Percentiles rank a stretch among this genome's conserved stretches.
Evolutionary conservation across 345 rosid genomes (phyloP).

Genomic region (Eucalyptus caleyi): DNA sequence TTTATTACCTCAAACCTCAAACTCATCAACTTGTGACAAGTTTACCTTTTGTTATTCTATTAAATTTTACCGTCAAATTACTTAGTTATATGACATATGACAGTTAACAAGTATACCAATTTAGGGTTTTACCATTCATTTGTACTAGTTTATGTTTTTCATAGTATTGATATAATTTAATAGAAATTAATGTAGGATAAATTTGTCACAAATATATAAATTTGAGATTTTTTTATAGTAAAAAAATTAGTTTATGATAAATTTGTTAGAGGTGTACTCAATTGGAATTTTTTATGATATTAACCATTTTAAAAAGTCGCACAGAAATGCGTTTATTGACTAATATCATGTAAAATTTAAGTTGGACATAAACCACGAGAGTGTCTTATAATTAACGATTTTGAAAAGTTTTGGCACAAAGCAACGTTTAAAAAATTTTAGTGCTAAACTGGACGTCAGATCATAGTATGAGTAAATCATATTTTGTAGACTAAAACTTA

Average conservation of each 20-base stretch:
- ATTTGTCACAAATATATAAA: too few relatives aligned
- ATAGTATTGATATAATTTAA: rapidly evolving
- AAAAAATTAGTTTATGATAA: too few relatives aligned
- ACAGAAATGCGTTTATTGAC: rapidly evolving
- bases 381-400: not conserved
- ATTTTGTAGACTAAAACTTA: not conserved
- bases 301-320: too few relatives aligned
- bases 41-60: rapidly evolving
- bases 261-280: not conserved
- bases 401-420: not conserved
- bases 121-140: rapidly evolving
- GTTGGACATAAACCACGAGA: rapidly evolving
- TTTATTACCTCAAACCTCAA: rapidly evolving
- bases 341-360: not conserved
- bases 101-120: rapidly evolving
- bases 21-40: too few relatives aligned
- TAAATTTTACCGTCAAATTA: rapidly evolving
- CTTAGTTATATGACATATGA: rapidly evolving
- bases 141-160: not conserved
- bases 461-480: rapidly evolving
- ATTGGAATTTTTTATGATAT: not conserved
- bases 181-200: rapidly evolving
- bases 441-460: not conserved
- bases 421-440: rapidly evolving
- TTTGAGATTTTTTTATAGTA: rapidly evolving